Base-by-base conservation (phyloP, 345 rosid genomes). In the Sisymbrium irio region DNA sequence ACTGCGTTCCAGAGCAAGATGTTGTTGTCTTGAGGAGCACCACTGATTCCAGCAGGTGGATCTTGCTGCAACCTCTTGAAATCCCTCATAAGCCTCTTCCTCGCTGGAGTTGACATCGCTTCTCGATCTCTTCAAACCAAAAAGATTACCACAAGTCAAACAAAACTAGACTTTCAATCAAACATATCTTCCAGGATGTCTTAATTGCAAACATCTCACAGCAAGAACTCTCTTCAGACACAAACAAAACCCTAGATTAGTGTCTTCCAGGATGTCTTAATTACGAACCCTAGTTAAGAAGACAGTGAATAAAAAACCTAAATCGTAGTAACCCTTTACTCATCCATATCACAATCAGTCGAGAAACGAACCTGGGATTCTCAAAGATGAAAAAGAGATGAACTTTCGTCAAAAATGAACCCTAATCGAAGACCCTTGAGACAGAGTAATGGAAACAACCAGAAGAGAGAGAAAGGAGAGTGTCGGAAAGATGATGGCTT, bases 1-100 rank as follows among this genome's bases (percentile, higher is more conserved):
- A 85, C 89, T 3, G 89, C 89, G 79, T 83, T 85, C 89, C 89
- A 85, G 58, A 81, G 83, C 82, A 85, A 62, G 28, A 85, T 85
- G 56, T 83, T 85, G 73, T 81, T 83, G 72, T 83, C 86, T 32
- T 85, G 88, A 57, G 88, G 88, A 61, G 88, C 39, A 55, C 60
- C 60, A 55, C 60, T 55, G 60, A 55, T 55, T n/a, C 60, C 60
- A 30, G 60, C 60, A 30, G 88, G 88, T 72, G 86, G 86, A 62
- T 85, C 88, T 54, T 85, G 88, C 50, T 81, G 86, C 80, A 85
- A 67, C 79, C 88, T 79, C 80, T 79, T 85, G 75, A 85, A 85
- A 72, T 85, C 88, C 67, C 88, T 85, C 88, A 83, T 83, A 74
- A 85, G 75, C 56, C 86, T 85, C 82, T 85, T 85, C 81, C 84